Evolutionary conservation across 495 filamentous ascomycete genomes (phyloP).

Genomic region (Trichocladium antarcticum): DNA sequence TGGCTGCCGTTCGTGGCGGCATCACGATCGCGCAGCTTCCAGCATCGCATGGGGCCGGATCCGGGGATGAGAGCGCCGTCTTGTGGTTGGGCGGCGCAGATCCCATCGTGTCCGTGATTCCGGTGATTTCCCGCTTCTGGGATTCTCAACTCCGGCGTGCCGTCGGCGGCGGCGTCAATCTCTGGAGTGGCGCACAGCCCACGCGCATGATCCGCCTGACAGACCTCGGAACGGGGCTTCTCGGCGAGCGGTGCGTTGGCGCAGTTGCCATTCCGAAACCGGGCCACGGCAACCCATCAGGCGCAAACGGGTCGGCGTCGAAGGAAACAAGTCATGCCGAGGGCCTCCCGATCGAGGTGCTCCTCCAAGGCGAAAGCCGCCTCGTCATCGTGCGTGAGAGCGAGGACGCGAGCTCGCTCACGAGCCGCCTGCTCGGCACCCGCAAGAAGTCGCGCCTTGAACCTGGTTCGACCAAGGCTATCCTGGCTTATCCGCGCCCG

Average conservation of each 20-base stretch:
- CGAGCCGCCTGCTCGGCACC: conserved; percentile 20
- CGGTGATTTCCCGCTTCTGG: conserved; percentile 58
- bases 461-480: conserved; percentile 23
- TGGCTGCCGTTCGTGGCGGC: conserved; percentile 43
- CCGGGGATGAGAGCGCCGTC: conserved; percentile 52
- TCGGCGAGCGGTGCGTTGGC: conserved; percentile 55
- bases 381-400: conserved; percentile 46
- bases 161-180: conserved; percentile 48
- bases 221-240: conserved; percentile 44
- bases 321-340: conserved; percentile 18
- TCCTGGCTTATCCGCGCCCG: conserved; percentile 32
- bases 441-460: conserved; percentile 27
- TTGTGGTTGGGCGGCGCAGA: conserved; percentile 56
- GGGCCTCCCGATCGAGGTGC: conserved; percentile 44
- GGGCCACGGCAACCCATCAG: conserved; percentile 13
- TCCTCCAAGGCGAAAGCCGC: conserved; percentile 55
- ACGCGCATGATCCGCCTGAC: conserved; percentile 38
- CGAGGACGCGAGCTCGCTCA: conserved; percentile 29
- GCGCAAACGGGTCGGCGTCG: conserved; percentile 18
- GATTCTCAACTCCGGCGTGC: conserved; percentile 46
- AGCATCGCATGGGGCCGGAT: conserved; percentile 36
- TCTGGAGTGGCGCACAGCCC: conserved; percentile 40
- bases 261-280: conserved; percentile 44
- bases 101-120: conserved; percentile 47
- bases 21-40: conserved; percentile 45